Evolutionary conservation across 2,329 filamentous ascomycete genomes (phyloP), one percentile per base, ranked within the genome.

Genomic region (Diaporthe aspalathi): DNA sequence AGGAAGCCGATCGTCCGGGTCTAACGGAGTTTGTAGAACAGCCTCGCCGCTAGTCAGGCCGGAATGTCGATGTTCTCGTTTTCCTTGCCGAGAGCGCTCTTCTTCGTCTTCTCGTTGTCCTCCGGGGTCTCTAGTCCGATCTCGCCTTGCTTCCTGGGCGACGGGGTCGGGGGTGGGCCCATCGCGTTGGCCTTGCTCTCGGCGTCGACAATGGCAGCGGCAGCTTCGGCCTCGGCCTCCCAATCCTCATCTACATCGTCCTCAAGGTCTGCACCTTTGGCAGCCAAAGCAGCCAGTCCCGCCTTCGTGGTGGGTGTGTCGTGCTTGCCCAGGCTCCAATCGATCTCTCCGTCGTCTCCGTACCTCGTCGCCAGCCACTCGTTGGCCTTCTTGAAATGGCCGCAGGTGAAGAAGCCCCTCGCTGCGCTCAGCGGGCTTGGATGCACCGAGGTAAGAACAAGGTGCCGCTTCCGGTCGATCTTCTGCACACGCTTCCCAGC

Each of bases 341-440:
- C 92, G 76, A 99, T 94, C 77, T 90, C 89, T 1, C 89, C 92
- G 3, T 91, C 92, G n/a, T 88, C 84, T 0, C 96, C 96, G 81
- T 98, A 97, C 71, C 92, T 87, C 75, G 87, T 81, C 67, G 88
- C 84, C 27, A 99, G 85, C 96, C 96, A 99, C 76, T 93, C 91
- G 78, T 97, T 97, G 57, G 93, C 90, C 82, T 90, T 89, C 74
- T 86, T 90, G 80, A 97, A 97, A 81, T 97, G 94, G 0, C 90
- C 89, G 76, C 93, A 95, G 71, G 93, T 91, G 75, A 94, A 94
- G 81, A 94, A 99, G 1, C 96, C 96, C 68, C 89, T 87, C 17
- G 86, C 83, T 5, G 95, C 96, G 82, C 94, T 97, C 75, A 98
- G 81, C n/a, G 96, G 96, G 80, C 94, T 97, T 0, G 96, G 96